Conservation (phyloP, 2,329 filamentous ascomycete genomes). For the Cyphellophora attinorum region DNA sequence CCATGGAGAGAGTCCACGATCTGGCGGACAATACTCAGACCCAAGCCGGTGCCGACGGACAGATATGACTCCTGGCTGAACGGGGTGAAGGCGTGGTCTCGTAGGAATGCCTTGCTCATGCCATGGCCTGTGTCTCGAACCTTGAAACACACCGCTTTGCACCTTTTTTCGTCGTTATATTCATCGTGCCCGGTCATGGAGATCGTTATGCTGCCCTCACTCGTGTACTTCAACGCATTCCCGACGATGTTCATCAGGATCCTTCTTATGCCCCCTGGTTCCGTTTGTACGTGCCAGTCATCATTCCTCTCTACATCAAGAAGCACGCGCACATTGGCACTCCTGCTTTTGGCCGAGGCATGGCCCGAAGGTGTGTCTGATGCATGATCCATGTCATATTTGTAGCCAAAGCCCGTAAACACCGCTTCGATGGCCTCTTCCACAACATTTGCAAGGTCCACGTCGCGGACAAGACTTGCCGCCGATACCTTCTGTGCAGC, state of each 20-base stretch:
- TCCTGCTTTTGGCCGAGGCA: background rate
- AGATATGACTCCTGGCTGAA: constrained; percentile 55
- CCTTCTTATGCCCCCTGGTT: constrained; percentile 21
- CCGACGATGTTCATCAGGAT: constrained; percentile 29
- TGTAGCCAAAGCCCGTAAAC: constrained; percentile 32
- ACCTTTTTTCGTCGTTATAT: constrained; percentile 12
- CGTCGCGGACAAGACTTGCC: constrained; percentile 2
- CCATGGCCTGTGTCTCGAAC: constrained; percentile 56
- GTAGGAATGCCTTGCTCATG: constrained; percentile 51
- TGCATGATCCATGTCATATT: background rate
- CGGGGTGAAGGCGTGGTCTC: constrained; percentile 48
- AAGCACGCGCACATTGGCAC: constrained; percentile 2
- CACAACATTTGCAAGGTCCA: background rate
- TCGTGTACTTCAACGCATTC: constrained; percentile 29
- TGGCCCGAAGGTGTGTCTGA: background rate
- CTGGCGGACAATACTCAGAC: constrained; percentile 50
- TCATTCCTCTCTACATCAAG: constrained; percentile 32
- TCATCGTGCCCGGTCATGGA: constrained; percentile 15
- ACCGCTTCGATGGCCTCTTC: constrained; percentile 47
- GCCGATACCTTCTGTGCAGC: background rate
- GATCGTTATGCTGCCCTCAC: constrained; percentile 24
- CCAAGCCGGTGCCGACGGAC: constrained; percentile 52
- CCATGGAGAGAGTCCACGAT: constrained; percentile 50
- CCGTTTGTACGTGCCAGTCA: constrained; percentile 19
- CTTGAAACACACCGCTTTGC: constrained; percentile 24